phyloP scores from a whole-genome alignment of 768 basidiomycete species.

The Suillus lakei region DNA sequence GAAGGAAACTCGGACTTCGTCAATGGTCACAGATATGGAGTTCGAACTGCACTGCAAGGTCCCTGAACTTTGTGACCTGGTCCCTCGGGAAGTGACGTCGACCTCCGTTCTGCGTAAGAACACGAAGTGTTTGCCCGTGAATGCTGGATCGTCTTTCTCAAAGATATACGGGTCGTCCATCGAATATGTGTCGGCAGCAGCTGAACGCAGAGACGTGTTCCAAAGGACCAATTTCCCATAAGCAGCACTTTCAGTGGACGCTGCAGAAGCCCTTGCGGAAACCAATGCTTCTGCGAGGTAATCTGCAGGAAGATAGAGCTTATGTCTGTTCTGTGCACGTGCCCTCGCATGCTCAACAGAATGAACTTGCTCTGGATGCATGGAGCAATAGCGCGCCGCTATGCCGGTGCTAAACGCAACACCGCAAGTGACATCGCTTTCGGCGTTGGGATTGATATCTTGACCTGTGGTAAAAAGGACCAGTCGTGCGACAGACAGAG shows the following conservation, averaged over 20 bases:
- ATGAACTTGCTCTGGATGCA: constrained; percentile 31
- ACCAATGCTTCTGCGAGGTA: constrained; percentile 49
- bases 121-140: constrained; percentile 48
- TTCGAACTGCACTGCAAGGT: constrained; percentile 31
- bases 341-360: constrained; percentile 27
- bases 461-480: constrained; percentile 75
- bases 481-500: constrained; percentile 63
- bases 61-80: constrained; percentile 14
- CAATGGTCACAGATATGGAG: constrained; percentile 53
- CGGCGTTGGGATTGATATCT: constrained; percentile 79
- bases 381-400: constrained; percentile 58
- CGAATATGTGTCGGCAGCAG: constrained; percentile 68
- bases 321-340: constrained; percentile 51
- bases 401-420: constrained; percentile 61
- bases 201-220: constrained; percentile 59
- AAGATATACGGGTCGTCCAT: constrained; percentile 67
- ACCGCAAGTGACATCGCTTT: constrained; percentile 69
- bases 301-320: constrained; percentile 60
- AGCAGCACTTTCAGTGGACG: constrained; percentile 42
- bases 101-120: constrained; percentile 39
- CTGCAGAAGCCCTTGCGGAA: constrained; percentile 41
- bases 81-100: constrained; percentile 28
- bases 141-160: constrained; percentile 54
- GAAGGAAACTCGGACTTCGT: constrained; percentile 55
- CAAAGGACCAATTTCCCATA: constrained; percentile 50